These are phyloP conservation scores for Odontarrhena argentea DNA, from an alignment of 345 rosid genomes.

Conservation along the genomic window DNA sequence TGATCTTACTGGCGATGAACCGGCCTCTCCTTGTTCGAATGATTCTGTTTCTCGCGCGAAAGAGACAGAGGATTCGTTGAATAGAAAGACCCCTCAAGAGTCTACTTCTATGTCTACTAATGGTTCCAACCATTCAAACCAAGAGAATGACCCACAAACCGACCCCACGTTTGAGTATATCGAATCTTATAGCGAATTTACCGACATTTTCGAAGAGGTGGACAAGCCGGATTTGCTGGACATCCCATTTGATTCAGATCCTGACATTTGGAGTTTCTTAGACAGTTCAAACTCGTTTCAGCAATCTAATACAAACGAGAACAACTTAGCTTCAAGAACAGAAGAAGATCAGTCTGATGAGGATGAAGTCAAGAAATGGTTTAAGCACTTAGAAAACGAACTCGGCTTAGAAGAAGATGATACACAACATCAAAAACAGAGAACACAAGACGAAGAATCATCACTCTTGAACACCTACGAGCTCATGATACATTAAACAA, in stretches of 20 bases:
- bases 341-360: constrained; percentile 39
- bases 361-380: constrained; percentile 57
- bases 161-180: constrained; percentile 23
- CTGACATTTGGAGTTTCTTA: constrained; percentile 73
- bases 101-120: constrained; percentile 45
- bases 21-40: constrained; percentile 39
- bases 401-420: constrained; percentile 57
- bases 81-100: constrained; percentile 39
- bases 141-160: constrained; percentile 21
- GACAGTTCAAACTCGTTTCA: constrained; percentile 49
- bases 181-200: constrained; percentile 28
- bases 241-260: constrained; percentile 60
- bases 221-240: constrained; percentile 53
- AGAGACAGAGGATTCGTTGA: constrained; percentile 30
- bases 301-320: constrained; percentile 31
- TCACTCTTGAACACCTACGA: constrained; percentile 36
- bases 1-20: constrained; percentile 18
- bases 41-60: constrained; percentile 28
- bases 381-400: constrained; percentile 62
- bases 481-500: constrained; percentile 34
- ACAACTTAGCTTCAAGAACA: constrained; percentile 31
- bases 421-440: constrained; percentile 24
- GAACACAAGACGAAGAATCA: constrained; percentile 30
- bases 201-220: constrained; percentile 53
- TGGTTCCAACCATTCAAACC: constrained; percentile 40